These are phyloP conservation scores for Tuber indicum DNA, from an alignment of 495 filamentous ascomycete genomes.

Conservation along the genomic window DNA sequence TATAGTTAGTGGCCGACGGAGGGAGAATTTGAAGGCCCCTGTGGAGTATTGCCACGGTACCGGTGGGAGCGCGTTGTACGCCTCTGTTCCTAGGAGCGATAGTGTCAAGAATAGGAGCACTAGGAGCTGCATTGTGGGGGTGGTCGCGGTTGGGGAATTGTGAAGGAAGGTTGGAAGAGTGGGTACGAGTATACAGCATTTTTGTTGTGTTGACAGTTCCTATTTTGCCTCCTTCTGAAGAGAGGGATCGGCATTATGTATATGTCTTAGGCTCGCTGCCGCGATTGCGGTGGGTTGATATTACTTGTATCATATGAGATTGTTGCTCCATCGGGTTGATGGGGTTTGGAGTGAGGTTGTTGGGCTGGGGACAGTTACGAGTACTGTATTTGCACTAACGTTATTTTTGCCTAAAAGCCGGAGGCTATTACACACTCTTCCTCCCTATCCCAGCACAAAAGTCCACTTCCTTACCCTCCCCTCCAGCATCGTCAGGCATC, in stretches of 20 bases:
- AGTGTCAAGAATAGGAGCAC: neutral
- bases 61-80: conserved; percentile 20
- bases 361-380: neutral
- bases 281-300: neutral
- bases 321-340: neutral
- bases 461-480: neutral
- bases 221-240: neutral
- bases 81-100: neutral
- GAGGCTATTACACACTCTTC: too few species aligned
- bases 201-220: neutral
- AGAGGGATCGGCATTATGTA: neutral
- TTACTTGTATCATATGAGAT: neutral
- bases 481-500: neutral
- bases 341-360: neutral
- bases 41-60: conserved; percentile 10
- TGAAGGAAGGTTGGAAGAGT: neutral
- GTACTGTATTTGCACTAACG: neutral
- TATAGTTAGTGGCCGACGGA: conserved; percentile 6
- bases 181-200: neutral
- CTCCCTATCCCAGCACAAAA: neutral
- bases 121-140: neutral
- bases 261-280: neutral
- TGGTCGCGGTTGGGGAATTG: neutral
- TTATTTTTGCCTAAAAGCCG: neutral
- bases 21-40: conserved; percentile 11